Conservation (phyloP, 2,329 filamentous ascomycete genomes). For the Gyromitra esculenta region DNA sequence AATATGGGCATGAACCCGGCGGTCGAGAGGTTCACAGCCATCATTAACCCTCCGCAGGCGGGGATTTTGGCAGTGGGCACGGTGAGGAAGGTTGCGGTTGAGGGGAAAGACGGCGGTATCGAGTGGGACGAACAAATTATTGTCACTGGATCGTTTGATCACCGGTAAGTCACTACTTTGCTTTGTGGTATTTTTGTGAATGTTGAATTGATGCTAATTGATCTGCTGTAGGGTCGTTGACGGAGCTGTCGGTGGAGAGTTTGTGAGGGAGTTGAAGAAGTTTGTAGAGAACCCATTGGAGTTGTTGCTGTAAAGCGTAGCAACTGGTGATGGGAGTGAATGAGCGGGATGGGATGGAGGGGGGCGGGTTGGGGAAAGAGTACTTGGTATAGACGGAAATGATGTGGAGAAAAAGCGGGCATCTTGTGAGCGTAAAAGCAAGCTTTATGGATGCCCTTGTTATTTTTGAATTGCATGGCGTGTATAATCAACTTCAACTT, state of each 20-base stretch:
- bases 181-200: background rate
- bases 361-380: background rate
- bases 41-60: conserved; percentile 98
- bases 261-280: conserved; percentile 97
- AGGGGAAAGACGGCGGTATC: conserved; percentile 81
- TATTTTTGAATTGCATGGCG: conserved; percentile 41
- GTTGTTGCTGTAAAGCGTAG: conserved; percentile 77
- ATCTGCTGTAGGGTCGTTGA: conserved; percentile 47
- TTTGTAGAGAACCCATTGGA: conserved; percentile 96
- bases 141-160: conserved; percentile 95
- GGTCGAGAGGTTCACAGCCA: conserved; percentile 94
- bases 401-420: background rate
- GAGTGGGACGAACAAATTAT: conserved; percentile 98
- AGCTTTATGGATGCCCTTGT: conserved; percentile 19
- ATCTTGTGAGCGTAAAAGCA: conserved; percentile 37
- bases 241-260: conserved; percentile 93
- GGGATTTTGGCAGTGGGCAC: conserved; percentile 94
- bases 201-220: conserved; percentile 19
- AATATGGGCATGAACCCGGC: conserved; percentile 99
- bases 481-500: conserved; percentile 50
- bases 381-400: conserved; percentile 39
- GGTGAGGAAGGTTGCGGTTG: conserved; percentile 92
- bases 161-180: conserved; percentile 62
- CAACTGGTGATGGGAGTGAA: conserved; percentile 15
- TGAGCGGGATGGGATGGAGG: background rate